Evolutionary conservation across 2,329 filamentous ascomycete genomes (phyloP).

Genomic region (Kalaharituber pfeilii): DNA sequence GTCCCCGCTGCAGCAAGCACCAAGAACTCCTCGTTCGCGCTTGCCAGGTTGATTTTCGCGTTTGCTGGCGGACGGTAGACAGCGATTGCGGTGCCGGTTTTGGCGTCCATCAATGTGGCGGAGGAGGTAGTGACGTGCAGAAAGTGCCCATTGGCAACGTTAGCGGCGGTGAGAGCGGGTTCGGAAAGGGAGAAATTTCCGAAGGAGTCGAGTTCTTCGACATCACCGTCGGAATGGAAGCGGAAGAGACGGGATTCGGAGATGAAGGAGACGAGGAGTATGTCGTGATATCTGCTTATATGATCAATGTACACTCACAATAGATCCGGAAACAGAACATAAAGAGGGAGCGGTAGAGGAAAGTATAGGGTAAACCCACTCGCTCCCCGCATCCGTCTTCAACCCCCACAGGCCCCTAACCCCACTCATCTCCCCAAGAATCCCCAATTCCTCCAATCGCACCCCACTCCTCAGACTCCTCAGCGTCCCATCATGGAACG

Average conservation of each 20-base stretch:
- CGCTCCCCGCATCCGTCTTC: constrained; percentile 31
- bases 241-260: constrained; percentile 68
- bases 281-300: constrained; percentile 47
- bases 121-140: constrained; percentile 57
- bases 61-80: constrained; percentile 31
- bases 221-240: constrained; percentile 55
- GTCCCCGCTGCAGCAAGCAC: constrained; percentile 61
- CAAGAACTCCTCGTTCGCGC: constrained; percentile 51
- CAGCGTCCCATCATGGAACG: constrained; percentile 72
- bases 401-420: constrained; percentile 59
- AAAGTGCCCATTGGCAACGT: constrained; percentile 44
- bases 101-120: constrained; percentile 43
- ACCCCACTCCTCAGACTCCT: constrained; percentile 87
- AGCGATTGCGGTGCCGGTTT: constrained; percentile 31
- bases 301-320: too few relatives aligned
- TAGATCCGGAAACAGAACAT: too few relatives aligned
- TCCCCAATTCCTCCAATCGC: constrained; percentile 70
- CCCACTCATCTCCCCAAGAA: constrained; percentile 60
- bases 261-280: constrained; percentile 61
- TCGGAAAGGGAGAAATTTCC: constrained; percentile 50
- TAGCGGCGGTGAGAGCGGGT: constrained; percentile 54
- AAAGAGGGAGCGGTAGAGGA: neutral
- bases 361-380: constrained; percentile 8
- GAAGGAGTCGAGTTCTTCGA: constrained; percentile 72
- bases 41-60: constrained; percentile 55